These are phyloP conservation scores for Termitomyces sp. DNA, from an alignment of 768 basidiomycete genomes.

Conservation along the genomic window DNA sequence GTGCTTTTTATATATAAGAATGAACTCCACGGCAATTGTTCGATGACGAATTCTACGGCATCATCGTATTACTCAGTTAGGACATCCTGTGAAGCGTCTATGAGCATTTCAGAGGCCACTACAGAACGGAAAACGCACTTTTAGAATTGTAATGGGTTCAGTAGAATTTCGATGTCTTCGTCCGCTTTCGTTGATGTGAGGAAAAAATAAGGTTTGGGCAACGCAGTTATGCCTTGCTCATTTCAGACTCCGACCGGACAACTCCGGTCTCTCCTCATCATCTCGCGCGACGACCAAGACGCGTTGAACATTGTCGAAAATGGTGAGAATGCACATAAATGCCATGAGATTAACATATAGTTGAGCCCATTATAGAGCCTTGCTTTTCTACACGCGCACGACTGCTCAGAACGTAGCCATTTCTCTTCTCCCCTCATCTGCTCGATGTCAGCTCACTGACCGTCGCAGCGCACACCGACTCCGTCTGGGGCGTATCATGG, in stretches of 20 bases:
- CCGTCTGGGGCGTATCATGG: conserved; percentile 80
- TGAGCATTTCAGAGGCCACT: conserved; percentile 10
- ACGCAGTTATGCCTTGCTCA: conserved; percentile 25
- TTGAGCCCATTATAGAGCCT: conserved; percentile 49
- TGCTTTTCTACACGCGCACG: conserved; percentile 69
- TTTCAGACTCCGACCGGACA: conserved; percentile 59
- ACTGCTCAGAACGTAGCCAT: conserved; percentile 70
- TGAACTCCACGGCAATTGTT: too few relatives aligned
- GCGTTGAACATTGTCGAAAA: conserved; percentile 24
- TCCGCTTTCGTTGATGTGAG: conserved; percentile 94
- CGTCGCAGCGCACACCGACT: conserved; percentile 70
- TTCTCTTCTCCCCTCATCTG: conserved; percentile 28
- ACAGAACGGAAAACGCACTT: conserved; percentile 32
- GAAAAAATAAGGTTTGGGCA: conserved; percentile 53
- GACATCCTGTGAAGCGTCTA: conserved; percentile 61
- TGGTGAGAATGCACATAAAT: conserved; percentile 28
- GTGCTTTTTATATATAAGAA: too few relatives aligned
- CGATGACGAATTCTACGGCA: too few relatives aligned
- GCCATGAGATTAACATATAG: not conserved
- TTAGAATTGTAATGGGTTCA: conserved; percentile 33
- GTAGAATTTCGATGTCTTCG: conserved; percentile 82
- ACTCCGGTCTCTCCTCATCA: conserved; percentile 32
- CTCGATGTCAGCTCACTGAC: conserved; percentile 28
- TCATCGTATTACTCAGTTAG: conserved; percentile 37
- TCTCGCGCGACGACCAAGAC: conserved; percentile 24